Evolutionary conservation across 2,329 filamentous ascomycete species (phyloP).

Genomic region (Trichoderma sp.): DNA sequence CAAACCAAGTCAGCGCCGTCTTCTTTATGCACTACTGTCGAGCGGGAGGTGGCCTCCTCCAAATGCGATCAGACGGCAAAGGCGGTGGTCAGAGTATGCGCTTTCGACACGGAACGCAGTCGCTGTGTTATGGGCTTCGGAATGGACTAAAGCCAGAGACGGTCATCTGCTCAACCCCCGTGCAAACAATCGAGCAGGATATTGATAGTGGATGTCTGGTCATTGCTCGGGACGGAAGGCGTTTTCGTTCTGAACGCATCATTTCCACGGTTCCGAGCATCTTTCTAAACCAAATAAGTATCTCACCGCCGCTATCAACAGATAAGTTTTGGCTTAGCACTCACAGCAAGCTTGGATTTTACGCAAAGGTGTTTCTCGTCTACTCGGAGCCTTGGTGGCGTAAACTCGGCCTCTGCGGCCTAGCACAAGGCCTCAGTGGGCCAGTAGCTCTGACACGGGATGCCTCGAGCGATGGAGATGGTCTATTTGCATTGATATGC

Average conservation of each 20-base stretch:
- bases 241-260: neutral
- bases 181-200: neutral
- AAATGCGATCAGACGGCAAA: neutral
- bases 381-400: constrained; percentile 36
- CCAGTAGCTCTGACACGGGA: constrained; percentile 42
- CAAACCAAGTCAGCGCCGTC: neutral
- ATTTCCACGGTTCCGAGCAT: neutral
- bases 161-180: neutral
- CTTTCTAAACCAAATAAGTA: constrained; percentile 22
- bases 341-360: constrained; percentile 40
- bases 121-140: neutral
- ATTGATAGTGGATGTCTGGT: neutral
- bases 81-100: neutral
- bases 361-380: constrained; percentile 41
- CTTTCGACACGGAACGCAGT: neutral
- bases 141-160: constrained; percentile 28
- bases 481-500: constrained; percentile 38
- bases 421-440: constrained; percentile 26
- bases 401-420: constrained; percentile 26
- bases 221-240: neutral
- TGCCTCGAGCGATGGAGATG: constrained; percentile 32
- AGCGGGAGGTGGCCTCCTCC: neutral
- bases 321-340: constrained; percentile 35
- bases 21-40: constrained; percentile 8
- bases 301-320: constrained; percentile 31